Evolutionary conservation across 305 asterid genomes (phyloP).

Genomic region (Rubia occidens): DNA sequence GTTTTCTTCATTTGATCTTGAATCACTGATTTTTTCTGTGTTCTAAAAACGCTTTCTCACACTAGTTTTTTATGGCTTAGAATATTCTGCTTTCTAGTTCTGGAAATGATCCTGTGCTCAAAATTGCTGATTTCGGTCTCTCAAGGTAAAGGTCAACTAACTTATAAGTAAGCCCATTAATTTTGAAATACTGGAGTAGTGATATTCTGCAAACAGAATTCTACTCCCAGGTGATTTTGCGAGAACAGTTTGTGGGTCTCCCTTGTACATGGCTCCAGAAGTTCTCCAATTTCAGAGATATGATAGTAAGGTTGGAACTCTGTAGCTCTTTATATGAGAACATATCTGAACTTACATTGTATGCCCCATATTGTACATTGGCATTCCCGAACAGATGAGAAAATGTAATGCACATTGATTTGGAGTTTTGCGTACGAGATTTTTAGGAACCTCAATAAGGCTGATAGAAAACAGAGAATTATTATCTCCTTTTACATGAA

Average conservation of each 20-base stretch:
- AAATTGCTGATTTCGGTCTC: conserved; percentile 55
- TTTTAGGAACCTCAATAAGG: not conserved
- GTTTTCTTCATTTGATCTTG: not conserved
- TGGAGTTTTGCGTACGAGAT: not conserved
- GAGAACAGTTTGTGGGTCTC: conserved; percentile 43
- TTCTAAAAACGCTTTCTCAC: not conserved
- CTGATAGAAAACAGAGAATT: not conserved
- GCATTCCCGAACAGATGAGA: not conserved
- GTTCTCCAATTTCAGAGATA: conserved; percentile 43
- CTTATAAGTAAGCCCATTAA: not conserved
- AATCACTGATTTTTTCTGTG: not conserved
- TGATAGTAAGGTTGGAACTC: conserved; percentile 31
- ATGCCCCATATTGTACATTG: not conserved
- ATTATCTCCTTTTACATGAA: not conserved
- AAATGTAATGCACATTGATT: too few relatives aligned
- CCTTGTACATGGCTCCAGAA: conserved; percentile 55
- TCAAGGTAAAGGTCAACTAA: conserved; percentile 29
- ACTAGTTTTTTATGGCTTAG: conserved; percentile 19
- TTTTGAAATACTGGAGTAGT: not conserved
- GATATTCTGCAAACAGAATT: conserved; percentile 26
- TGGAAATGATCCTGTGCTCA: conserved; percentile 32
- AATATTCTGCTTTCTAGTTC: conserved; percentile 38
- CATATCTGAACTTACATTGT: not conserved
- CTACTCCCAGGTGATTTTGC: conserved; percentile 33
- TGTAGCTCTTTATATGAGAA: not conserved